Percentiles rank a stretch among this genome's conserved stretches.
Evolutionary conservation across 768 basidiomycete species (phyloP).

Genomic region (Leccinum incarnatum): DNA sequence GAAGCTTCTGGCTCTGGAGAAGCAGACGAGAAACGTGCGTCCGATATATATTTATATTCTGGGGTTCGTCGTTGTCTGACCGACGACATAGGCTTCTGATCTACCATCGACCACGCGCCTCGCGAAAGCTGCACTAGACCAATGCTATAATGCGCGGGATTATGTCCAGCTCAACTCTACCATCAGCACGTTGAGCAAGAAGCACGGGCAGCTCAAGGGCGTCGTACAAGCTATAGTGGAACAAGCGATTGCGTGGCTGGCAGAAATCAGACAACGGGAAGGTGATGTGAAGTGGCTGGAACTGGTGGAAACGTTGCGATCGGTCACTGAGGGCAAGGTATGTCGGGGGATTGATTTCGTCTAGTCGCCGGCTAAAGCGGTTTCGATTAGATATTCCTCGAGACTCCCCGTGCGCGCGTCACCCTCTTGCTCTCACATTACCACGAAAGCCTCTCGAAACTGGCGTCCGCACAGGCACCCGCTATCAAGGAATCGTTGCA

Average conservation of each 20-base stretch:
- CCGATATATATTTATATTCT: not conserved
- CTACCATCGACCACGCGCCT: slow-evolving; percentile 86
- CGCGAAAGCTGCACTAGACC: slow-evolving; percentile 66
- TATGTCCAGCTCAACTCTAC: slow-evolving; percentile 68
- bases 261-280: slow-evolving; percentile 64
- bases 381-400: slow-evolving; percentile 79
- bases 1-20: slow-evolving; percentile 85
- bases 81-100: slow-evolving; percentile 77
- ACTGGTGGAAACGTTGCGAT: slow-evolving; percentile 83
- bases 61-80: not conserved
- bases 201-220: slow-evolving; percentile 94
- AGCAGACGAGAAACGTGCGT: slow-evolving; percentile 92
- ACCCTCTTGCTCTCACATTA: slow-evolving; percentile 83
- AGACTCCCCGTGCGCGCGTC: slow-evolving; percentile 93
- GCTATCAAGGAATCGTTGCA: slow-evolving; percentile 65
- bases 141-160: slow-evolving; percentile 71
- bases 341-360: slow-evolving; percentile 18
- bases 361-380: not conserved
- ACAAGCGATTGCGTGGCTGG: slow-evolving; percentile 76
- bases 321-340: slow-evolving; percentile 96
- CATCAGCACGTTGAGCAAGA: slow-evolving; percentile 77
- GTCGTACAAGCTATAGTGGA: slow-evolving; percentile 93
- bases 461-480: slow-evolving; percentile 39
- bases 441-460: slow-evolving; percentile 67
- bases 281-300: slow-evolving; percentile 81